These are phyloP conservation scores for Pythium sukuiense DNA, from an alignment of 352 stramenopile species.

Conservation along the genomic window DNA sequence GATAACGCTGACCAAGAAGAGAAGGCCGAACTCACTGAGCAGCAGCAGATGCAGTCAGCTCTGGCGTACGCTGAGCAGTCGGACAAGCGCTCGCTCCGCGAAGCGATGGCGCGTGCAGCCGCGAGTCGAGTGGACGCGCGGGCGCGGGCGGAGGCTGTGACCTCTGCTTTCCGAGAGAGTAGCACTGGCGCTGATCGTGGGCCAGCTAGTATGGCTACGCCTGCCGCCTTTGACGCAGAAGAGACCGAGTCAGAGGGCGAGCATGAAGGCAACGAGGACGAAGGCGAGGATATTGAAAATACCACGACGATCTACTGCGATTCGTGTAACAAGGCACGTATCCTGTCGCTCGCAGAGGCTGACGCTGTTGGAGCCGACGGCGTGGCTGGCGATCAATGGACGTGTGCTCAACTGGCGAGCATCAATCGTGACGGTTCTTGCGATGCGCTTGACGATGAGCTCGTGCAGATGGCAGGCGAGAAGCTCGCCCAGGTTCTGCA, in stretches of 20 bases:
- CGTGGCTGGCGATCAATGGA: constrained; percentile 40
- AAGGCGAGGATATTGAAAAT: constrained; percentile 54
- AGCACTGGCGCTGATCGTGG: constrained; percentile 6
- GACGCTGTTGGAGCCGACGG: constrained; percentile 28
- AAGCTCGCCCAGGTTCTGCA: constrained; percentile 47
- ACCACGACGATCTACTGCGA: constrained; percentile 81
- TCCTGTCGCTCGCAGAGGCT: constrained; percentile 54
- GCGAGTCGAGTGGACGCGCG: constrained; percentile 51
- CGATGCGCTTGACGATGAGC: constrained; percentile 69
- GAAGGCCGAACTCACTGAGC: neutral
- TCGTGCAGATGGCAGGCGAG: constrained; percentile 55
- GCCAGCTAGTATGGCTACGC: neutral
- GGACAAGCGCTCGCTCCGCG: constrained; percentile 32
- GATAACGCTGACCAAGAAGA: constrained; percentile 14
- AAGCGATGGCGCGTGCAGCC: constrained; percentile 55
- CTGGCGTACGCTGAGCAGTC: constrained; percentile 28
- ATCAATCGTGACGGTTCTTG: constrained; percentile 43
- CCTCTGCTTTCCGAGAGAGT: constrained; percentile 37
- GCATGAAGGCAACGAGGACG: constrained; percentile 36
- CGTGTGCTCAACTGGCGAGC: constrained; percentile 39
- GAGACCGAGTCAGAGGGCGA: constrained; percentile 7
- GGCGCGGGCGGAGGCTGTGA: constrained; percentile 40
- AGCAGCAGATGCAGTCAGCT: constrained; percentile 15
- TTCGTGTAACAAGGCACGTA: constrained; percentile 75
- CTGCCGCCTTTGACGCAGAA: neutral